Conservation (phyloP, 805 yeast species). For the Yarrowia deformans region DNA sequence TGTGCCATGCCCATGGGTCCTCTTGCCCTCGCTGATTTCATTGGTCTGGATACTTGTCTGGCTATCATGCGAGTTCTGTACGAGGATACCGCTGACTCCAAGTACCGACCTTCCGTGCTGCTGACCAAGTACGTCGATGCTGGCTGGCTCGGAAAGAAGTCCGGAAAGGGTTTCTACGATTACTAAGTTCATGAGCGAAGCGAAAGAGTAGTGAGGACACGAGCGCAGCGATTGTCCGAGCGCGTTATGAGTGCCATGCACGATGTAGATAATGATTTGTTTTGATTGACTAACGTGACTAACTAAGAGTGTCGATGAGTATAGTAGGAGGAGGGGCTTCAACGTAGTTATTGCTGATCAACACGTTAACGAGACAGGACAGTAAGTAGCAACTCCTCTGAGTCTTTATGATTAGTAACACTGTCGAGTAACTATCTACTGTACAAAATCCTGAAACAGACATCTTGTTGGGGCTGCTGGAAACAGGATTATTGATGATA, state of each 20-base stretch:
- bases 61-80: conserved; percentile 54
- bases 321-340: too few relatives aligned
- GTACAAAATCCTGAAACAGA: too few relatives aligned
- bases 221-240: not conserved
- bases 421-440: too few relatives aligned
- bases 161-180: conserved; percentile 55
- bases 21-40: conserved; percentile 54
- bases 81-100: conserved; percentile 53
- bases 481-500: too few relatives aligned
- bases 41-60: conserved; percentile 55
- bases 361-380: too few relatives aligned
- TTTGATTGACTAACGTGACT: not conserved
- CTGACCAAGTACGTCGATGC: conserved; percentile 54
- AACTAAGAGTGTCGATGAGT: too few relatives aligned
- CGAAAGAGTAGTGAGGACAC: too few relatives aligned
- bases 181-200: conserved; percentile 43
- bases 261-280: not conserved
- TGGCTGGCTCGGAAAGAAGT: conserved; percentile 54
- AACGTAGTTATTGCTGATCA: too few relatives aligned
- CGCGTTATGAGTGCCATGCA: too few relatives aligned
- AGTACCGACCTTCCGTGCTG: conserved; percentile 53
- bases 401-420: too few relatives aligned
- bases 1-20: conserved; percentile 60
- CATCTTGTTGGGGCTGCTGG: too few relatives aligned
- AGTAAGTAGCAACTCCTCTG: too few relatives aligned